Conservation (phyloP, 176 grass and related monocot species). For the Phragmites australis region DNA sequence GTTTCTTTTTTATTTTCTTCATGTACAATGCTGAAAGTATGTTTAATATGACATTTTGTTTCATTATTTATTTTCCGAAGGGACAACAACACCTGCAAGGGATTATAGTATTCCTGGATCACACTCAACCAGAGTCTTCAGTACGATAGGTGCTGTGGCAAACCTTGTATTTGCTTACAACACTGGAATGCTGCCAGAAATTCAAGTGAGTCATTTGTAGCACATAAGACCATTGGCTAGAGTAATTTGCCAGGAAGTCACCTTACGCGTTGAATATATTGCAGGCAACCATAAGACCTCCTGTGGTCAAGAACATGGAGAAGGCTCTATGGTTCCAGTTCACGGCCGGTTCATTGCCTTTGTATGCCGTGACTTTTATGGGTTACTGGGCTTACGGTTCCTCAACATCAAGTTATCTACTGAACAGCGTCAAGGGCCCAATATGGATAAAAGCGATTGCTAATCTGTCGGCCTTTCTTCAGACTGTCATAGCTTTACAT, state of each 20-base stretch:
- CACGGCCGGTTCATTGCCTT: slow-evolving; percentile 62
- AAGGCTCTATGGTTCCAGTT: slow-evolving; percentile 97
- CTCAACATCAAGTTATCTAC: slow-evolving; percentile 77
- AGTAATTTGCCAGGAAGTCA: slow-evolving; percentile 6
- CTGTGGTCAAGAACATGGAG: slow-evolving; percentile 92
- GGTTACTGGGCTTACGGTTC: slow-evolving; percentile 97
- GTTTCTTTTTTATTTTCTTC: slow-evolving; percentile 19
- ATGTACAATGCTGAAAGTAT: neutral
- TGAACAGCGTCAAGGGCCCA: slow-evolving; percentile 73
- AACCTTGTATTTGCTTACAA: slow-evolving; percentile 95
- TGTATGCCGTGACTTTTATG: slow-evolving; percentile 82
- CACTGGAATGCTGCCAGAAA: slow-evolving; percentile 95
- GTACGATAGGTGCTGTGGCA: slow-evolving; percentile 74
- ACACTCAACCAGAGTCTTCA: slow-evolving; percentile 57
- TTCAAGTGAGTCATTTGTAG: slow-evolving; percentile 88
- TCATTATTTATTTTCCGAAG: slow-evolving; percentile 40
- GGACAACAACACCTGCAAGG: slow-evolving; percentile 47
- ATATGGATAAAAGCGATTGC: slow-evolving; percentile 72
- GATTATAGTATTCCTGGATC: slow-evolving; percentile 80
- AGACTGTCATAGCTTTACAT: slow-evolving; percentile 84
- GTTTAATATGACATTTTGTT: slow-evolving; percentile 31
- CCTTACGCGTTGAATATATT: slow-evolving; percentile 19
- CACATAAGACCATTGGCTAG: neutral
- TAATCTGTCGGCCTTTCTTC: slow-evolving; percentile 78
- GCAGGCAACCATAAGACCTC: slow-evolving; percentile 87